Percentiles rank a stretch among this genome's conserved stretches.
These are phyloP conservation scores for Pichia pseudocactophila DNA, from an alignment of 805 yeast genomes.

Conservation along the genomic window DNA sequence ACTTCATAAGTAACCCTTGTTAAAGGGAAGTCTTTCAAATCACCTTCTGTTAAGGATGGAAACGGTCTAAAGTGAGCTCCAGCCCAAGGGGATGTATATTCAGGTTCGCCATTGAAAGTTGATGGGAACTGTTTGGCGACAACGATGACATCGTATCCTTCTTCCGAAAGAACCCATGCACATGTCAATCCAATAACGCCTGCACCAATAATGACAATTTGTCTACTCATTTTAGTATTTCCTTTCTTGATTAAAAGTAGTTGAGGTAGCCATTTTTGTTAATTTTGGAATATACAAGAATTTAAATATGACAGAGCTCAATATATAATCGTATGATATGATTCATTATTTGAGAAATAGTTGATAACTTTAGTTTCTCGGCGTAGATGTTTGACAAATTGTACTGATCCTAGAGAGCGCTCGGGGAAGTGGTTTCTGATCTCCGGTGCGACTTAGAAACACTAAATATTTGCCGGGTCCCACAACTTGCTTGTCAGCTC, in stretches of 20 bases:
- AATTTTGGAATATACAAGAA: too few relatives aligned
- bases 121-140: conserved; percentile 38
- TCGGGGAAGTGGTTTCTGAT: neutral
- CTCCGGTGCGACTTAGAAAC: neutral
- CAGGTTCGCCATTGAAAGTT: conserved; percentile 33
- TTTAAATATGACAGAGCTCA: too few relatives aligned
- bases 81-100: conserved; percentile 60
- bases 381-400: too few relatives aligned
- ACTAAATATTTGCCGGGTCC: conserved; percentile 4
- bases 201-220: conserved; percentile 11
- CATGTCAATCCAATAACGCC: conserved; percentile 43
- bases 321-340: neutral
- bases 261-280: too few relatives aligned
- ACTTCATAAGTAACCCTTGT: conserved; percentile 40
- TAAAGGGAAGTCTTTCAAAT: conserved; percentile 36
- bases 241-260: too few relatives aligned
- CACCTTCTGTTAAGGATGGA: conserved; percentile 37
- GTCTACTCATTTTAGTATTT: neutral
- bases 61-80: conserved; percentile 74
- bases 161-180: conserved; percentile 30
- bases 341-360: neutral
- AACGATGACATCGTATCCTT: conserved; percentile 31
- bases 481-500: conserved; percentile 8
- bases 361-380: too few relatives aligned
- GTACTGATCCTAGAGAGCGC: too few relatives aligned